Percentiles rank a stretch among this genome's conserved stretches.
Evolutionary conservation across 176 grass and related monocot genomes (phyloP).

Genomic region (Zea mays): DNA sequence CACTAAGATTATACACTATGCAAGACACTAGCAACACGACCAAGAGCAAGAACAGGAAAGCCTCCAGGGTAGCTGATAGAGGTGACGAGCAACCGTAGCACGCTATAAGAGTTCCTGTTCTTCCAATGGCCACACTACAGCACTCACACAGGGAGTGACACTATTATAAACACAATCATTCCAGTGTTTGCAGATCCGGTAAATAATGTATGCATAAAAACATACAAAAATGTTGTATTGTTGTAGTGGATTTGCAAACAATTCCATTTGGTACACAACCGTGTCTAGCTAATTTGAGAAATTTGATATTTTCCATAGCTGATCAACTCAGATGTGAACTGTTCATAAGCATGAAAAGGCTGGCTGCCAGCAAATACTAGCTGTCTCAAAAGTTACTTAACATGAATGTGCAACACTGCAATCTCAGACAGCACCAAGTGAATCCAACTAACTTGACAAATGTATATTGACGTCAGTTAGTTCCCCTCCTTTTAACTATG

Average conservation of each 20-base stretch:
- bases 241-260: background rate
- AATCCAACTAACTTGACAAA: conserved; percentile 25
- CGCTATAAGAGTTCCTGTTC: background rate
- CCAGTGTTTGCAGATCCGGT: background rate
- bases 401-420: background rate
- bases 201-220: background rate
- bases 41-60: background rate
- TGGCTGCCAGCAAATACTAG: background rate
- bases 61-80: background rate
- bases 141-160: background rate
- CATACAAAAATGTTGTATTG: background rate
- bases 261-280: background rate
- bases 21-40: background rate
- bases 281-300: background rate
- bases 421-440: background rate
- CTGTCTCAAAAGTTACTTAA: background rate
- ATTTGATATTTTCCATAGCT: background rate
- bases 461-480: background rate
- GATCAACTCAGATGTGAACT: background rate
- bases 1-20: background rate
- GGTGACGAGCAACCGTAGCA: background rate
- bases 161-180: background rate
- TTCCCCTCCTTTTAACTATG: background rate
- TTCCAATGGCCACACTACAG: background rate
- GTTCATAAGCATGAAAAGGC: background rate